Conservation (phyloP, 305 asterid species). For the Nicotiana rustica region DNA sequence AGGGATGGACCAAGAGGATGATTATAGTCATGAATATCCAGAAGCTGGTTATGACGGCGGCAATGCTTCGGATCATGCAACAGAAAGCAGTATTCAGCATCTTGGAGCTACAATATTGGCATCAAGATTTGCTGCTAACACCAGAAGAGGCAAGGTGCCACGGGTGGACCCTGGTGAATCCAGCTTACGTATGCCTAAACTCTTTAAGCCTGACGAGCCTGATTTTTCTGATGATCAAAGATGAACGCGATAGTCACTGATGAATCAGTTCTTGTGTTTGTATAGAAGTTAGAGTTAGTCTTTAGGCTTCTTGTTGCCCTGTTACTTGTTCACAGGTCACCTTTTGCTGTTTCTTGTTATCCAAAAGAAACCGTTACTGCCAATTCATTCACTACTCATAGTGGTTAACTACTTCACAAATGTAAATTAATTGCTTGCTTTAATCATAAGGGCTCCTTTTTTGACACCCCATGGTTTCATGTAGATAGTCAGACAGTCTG, state of each 20-base stretch:
- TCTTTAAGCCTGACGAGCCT: slow-evolving; percentile 82
- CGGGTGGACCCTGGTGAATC: slow-evolving; percentile 47
- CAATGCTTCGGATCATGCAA: neutral
- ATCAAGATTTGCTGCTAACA: slow-evolving; percentile 70
- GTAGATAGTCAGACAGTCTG: neutral
- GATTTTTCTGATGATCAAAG: slow-evolving; percentile 48
- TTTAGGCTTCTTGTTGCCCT: neutral
- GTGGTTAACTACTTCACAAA: slow-evolving; percentile 20
- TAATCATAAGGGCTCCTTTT: neutral
- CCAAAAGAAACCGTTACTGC: slow-evolving; percentile 15
- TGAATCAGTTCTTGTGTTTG: neutral
- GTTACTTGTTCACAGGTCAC: neutral
- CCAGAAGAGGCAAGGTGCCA: slow-evolving; percentile 50
- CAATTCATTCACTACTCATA: neutral
- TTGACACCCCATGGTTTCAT: slow-evolving; percentile 5
- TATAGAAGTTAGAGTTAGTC: slow-evolving; percentile 2
- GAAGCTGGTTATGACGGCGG: slow-evolving; percentile 31
- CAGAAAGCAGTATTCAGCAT: slow-evolving; percentile 42
- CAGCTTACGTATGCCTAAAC: slow-evolving; percentile 65
- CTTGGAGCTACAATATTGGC: slow-evolving; percentile 65
- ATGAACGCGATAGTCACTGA: slow-evolving; percentile 29
- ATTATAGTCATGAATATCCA: slow-evolving; percentile 21
- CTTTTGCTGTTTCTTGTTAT: slow-evolving; percentile 16
- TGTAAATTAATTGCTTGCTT: neutral
- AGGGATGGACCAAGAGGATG: slow-evolving; percentile 40